These are phyloP conservation scores for Xanthoceras sorbifolium DNA, from an alignment of 345 rosid genomes.

Conservation along the genomic window DNA sequence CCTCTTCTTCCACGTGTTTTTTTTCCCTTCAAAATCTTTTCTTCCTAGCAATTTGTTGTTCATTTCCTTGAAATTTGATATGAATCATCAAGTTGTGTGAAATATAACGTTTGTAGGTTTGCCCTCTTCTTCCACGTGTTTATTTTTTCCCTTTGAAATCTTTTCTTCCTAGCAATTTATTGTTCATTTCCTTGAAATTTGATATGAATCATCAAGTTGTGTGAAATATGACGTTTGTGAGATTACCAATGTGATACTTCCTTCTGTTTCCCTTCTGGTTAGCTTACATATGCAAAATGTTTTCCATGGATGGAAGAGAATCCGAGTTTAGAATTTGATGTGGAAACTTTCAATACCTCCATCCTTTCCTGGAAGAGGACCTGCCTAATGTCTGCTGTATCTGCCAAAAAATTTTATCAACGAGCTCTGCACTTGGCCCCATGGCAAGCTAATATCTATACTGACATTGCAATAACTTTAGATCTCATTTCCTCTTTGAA, in stretches of 20 bases:
- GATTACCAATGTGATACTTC: slow-evolving; percentile 14
- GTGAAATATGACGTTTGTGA: neutral
- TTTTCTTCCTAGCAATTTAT: neutral
- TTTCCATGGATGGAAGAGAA: slow-evolving; percentile 69
- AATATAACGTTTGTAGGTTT: neutral
- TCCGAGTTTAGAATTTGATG: slow-evolving; percentile 33
- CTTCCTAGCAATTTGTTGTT: neutral
- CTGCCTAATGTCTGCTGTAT: slow-evolving; percentile 54
- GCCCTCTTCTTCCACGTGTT: neutral
- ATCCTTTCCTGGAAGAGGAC: slow-evolving; percentile 70
- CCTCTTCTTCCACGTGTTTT: neutral
- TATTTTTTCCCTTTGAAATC: neutral
- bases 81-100: neutral
- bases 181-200: neutral
- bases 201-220: neutral
- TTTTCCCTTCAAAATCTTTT: neutral
- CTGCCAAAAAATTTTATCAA: slow-evolving; percentile 79
- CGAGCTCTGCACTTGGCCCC: slow-evolving; percentile 80
- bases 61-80: neutral
- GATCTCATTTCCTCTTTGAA: slow-evolving; percentile 62
- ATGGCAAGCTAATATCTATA: slow-evolving; percentile 85
- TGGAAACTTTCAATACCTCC: slow-evolving; percentile 49
- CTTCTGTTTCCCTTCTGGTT: slow-evolving; percentile 33
- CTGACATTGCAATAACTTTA: slow-evolving; percentile 70
- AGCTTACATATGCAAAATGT: slow-evolving; percentile 78